Base-by-base conservation (phyloP, 2,329 filamentous ascomycete species). In the Pseudomassariella vexata region DNA sequence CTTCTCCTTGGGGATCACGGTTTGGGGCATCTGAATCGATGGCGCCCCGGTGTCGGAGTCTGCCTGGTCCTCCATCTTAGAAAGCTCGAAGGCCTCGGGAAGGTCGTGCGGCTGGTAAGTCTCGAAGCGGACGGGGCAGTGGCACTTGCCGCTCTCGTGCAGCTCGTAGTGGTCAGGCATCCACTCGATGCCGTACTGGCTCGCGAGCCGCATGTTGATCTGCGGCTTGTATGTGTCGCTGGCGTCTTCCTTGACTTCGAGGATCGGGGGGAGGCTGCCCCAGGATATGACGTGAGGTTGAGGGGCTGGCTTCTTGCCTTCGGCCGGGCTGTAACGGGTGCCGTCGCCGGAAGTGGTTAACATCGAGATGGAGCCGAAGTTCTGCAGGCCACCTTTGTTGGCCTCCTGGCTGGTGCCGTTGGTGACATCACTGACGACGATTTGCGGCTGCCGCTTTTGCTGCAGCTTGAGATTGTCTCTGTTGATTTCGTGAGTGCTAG, bases 111-210 rank as follows among this genome's bases (percentile, higher is more conserved):
- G 42, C 14, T 45, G 34, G 34, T 59, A 60, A 7, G 44, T 44
- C 14, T 50, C 44, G 30, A 62, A 62, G 10, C 48, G 43, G 1
- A 53, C 46, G 4, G 35, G 34, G 37, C 63, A 66, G 10, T 37
- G 19, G 42, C 62, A 66, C 6, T 36, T 38, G 3, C 60, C 60
- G 4, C 26, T 32, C 4, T 43, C 33, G 41, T 66, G 63, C 5
- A 55, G 50, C 12, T 39, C 36, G 9, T 50, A 49, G 41, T 66
- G 63, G 41, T 65, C 63, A 1, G 37, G 37, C 3, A 52, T 38
- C 62, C 62, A 66, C 39, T 66, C 63, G 3, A 53, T 57, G 2
- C 52, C 60, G 36, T 54, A 65, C n/a, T 60, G 42, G 33, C 59
- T 55, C 0, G 48, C 31, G 8, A 60, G 45, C 2, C 60, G 56